These are phyloP conservation scores for Punica granatum DNA, from an alignment of 345 rosid species.

Conservation along the genomic window DNA sequence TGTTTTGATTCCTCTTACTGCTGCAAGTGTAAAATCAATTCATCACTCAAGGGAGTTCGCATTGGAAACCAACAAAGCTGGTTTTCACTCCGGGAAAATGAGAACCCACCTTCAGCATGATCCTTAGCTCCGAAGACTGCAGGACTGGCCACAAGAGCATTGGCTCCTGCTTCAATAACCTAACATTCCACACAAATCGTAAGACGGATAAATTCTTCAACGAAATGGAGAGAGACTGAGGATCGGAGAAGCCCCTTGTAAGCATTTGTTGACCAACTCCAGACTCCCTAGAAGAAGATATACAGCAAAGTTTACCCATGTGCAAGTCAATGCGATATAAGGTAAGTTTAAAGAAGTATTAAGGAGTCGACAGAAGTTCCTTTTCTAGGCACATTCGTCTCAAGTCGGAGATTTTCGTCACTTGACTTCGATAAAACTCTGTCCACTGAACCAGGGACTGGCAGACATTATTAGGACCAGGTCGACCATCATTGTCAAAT, in stretches of 20 bases:
- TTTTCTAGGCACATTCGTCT: constrained; percentile 78
- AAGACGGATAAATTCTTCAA: no score
- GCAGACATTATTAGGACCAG: constrained; percentile 93
- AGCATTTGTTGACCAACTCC: constrained; percentile 90
- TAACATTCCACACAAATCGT: no score
- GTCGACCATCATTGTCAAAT: constrained; percentile 51
- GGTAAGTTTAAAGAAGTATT: background rate
- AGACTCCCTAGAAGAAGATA: constrained; percentile 50
- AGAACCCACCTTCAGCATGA: constrained; percentile 70
- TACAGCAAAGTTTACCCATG: background rate
- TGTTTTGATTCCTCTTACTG: constrained; percentile 77
- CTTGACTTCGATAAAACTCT: constrained; percentile 99
- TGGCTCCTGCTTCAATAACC: constrained; percentile 99
- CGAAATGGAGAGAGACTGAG: no score
- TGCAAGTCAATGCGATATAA: background rate
- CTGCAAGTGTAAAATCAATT: constrained; percentile 29
- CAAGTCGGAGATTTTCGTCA: constrained; percentile 83
- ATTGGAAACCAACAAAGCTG: background rate
- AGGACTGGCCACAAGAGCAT: constrained; percentile 92
- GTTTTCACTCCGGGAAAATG: background rate
- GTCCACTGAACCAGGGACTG: constrained; percentile 96
- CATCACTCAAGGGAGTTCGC: constrained; percentile 4
- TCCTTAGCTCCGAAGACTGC: constrained; percentile 97
- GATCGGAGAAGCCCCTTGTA: constrained; percentile 49
- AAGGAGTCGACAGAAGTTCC: constrained; percentile 26